Conservation (phyloP, 441 rosid genomes). For the Pelargonium fulgidum region DNA sequence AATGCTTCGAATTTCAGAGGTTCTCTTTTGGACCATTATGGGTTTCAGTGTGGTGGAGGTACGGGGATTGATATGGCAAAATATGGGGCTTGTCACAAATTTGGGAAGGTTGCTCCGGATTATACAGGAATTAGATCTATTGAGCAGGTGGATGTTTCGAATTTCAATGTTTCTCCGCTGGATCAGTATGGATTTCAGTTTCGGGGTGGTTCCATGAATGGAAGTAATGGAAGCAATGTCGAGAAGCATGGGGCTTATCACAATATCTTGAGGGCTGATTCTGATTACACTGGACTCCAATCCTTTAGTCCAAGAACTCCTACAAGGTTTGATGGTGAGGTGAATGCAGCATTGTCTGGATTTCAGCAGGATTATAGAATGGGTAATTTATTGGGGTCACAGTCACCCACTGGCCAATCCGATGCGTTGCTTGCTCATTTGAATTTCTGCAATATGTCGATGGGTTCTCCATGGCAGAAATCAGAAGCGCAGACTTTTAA, state of each 20-base stretch:
- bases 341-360: slow-evolving; percentile 12
- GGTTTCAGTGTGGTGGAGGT: slow-evolving; percentile 8
- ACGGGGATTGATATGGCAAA: slow-evolving; percentile 10
- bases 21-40: slow-evolving; percentile 8
- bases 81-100: slow-evolving; percentile 10
- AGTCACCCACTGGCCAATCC: slow-evolving; percentile 1
- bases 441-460: slow-evolving; percentile 15
- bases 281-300: slow-evolving; percentile 21
- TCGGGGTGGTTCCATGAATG: neutral
- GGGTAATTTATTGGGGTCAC: slow-evolving; percentile 14
- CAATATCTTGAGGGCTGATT: slow-evolving; percentile 5
- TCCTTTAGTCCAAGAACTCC: slow-evolving; percentile 16
- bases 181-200: neutral
- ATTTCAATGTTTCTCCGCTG: too few species aligned
- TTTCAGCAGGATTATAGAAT: slow-evolving; percentile 16
- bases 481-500: slow-evolving; percentile 14
- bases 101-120: slow-evolving; percentile 7
- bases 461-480: slow-evolving; percentile 19
- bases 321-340: slow-evolving; percentile 15
- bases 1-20: slow-evolving; percentile 18
- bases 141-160: neutral
- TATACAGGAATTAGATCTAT: neutral
- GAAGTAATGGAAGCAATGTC: neutral
- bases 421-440: slow-evolving; percentile 18
- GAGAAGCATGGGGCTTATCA: neutral